phyloP scores from a whole-genome alignment of 441 rosid genomes.

The Erodium moschatum region DNA sequence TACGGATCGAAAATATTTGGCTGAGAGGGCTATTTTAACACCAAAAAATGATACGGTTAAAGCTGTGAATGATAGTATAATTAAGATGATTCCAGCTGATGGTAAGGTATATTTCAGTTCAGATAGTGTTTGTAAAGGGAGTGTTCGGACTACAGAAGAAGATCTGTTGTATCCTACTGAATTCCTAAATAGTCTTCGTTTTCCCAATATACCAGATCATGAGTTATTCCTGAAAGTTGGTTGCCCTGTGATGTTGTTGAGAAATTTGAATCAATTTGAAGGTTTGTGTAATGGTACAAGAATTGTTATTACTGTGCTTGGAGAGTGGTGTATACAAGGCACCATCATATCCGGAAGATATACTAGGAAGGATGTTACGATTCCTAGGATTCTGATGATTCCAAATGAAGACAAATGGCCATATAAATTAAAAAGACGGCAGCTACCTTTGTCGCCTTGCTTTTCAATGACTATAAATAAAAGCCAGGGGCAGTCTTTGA shows the following conservation, averaged over 20 bases:
- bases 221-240: not conserved
- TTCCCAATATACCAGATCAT: not conserved
- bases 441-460: slow-evolving; percentile 8
- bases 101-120: not conserved
- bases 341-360: not conserved
- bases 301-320: not conserved
- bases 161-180: not conserved
- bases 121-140: not conserved
- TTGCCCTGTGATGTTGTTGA: not conserved
- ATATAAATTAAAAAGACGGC: not conserved
- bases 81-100: not conserved
- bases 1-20: not conserved
- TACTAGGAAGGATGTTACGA: not conserved
- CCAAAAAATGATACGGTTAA: slow-evolving; percentile 10
- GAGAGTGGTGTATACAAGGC: not conserved
- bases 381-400: not conserved
- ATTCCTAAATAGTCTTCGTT: not conserved
- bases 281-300: slow-evolving; percentile 16
- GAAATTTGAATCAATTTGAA: slow-evolving; percentile 10
- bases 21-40: slow-evolving; percentile 4
- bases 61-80: not conserved
- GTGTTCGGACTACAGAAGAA: not conserved
- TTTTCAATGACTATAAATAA: slow-evolving; percentile 19
- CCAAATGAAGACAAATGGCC: not conserved
- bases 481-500: slow-evolving; percentile 14